These are phyloP conservation scores for Hebeloma cylindrosporum DNA, from an alignment of 768 basidiomycete genomes.

Conservation along the genomic window DNA sequence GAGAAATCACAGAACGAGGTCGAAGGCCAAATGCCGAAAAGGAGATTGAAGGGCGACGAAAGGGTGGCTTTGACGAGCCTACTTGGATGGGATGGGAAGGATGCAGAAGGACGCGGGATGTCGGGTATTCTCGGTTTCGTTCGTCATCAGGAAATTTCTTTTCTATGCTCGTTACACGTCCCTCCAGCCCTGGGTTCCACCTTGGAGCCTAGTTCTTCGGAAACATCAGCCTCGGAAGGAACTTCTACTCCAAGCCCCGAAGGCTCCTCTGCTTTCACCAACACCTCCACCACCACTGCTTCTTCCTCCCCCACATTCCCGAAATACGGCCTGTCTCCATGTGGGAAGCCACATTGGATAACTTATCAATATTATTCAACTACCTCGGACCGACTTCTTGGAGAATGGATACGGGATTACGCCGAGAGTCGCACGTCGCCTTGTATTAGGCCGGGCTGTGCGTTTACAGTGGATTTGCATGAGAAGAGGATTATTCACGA, in stretches of 20 bases:
- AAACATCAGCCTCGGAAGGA: constrained; percentile 7
- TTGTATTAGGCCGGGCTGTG: constrained; percentile 39
- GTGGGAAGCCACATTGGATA: constrained; percentile 48
- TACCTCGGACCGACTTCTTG: constrained; percentile 39
- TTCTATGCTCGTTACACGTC: constrained; percentile 47
- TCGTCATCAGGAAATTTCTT: constrained; percentile 55
- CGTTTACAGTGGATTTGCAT: constrained; percentile 39
- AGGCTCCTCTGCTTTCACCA: constrained; percentile 10
- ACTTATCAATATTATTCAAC: constrained; percentile 51
- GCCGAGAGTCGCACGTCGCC: constrained; percentile 30
- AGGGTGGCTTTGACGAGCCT: constrained; percentile 49
- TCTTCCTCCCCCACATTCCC: constrained; percentile 17
- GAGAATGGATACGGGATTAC: constrained; percentile 40
- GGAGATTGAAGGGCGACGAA: constrained; percentile 57
- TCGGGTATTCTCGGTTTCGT: constrained; percentile 52
- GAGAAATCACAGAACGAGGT: constrained; percentile 33
- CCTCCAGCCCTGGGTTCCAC: constrained; percentile 14
- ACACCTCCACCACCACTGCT: constrained; percentile 4
- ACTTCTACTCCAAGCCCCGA: constrained; percentile 4
- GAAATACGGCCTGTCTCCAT: constrained; percentile 29
- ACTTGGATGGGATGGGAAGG: constrained; percentile 59
- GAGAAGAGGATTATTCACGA: constrained; percentile 45
- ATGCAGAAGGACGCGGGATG: constrained; percentile 45
- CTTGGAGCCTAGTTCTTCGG: background rate
- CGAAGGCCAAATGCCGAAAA: constrained; percentile 25